phyloP scores from a whole-genome alignment of 768 basidiomycete species.

The Auricularia sp. region DNA sequence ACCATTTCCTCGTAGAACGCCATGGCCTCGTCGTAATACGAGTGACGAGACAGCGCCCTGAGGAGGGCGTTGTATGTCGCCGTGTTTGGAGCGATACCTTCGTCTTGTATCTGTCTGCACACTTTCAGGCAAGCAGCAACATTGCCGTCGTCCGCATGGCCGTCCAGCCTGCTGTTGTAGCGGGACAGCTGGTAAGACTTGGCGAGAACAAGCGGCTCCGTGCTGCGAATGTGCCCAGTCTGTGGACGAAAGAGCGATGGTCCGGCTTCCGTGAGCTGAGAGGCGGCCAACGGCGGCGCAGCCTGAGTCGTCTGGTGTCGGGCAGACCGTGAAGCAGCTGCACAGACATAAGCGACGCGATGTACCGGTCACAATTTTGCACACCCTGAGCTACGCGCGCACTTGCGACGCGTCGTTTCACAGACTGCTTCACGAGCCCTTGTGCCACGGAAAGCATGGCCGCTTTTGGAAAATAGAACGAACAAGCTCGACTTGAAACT shows the following conservation, averaged over 20 bases:
- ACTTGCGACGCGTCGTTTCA: too few species aligned
- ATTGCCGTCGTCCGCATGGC: conserved; percentile 27
- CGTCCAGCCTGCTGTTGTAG: conserved; percentile 25
- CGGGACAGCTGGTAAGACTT: background rate
- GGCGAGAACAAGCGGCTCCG: background rate
- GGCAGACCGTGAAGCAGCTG: too few species aligned
- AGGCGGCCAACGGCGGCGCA: too few species aligned
- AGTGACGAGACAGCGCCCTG: conserved; percentile 34
- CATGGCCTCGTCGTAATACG: conserved; percentile 42
- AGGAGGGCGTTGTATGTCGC: conserved; percentile 51
- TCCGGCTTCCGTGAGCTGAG: background rate
- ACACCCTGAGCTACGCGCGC: too few species aligned
- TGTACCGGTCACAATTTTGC: too few species aligned
- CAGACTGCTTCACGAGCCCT: too few species aligned
- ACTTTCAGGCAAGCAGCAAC: conserved; percentile 34
- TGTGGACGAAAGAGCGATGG: background rate
- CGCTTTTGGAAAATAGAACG: too few species aligned
- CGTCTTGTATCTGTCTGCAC: conserved; percentile 48
- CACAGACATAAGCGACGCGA: too few species aligned
- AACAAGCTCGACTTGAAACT: too few species aligned
- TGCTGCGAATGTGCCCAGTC: background rate
- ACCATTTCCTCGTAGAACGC: conserved; percentile 66
- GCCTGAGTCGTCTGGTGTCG: too few species aligned
- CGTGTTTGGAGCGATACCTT: conserved; percentile 42
- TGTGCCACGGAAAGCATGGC: too few species aligned